Evolutionary conservation across 2,329 filamentous ascomycete genomes (phyloP).

Genomic region (Trichophyton simii): DNA sequence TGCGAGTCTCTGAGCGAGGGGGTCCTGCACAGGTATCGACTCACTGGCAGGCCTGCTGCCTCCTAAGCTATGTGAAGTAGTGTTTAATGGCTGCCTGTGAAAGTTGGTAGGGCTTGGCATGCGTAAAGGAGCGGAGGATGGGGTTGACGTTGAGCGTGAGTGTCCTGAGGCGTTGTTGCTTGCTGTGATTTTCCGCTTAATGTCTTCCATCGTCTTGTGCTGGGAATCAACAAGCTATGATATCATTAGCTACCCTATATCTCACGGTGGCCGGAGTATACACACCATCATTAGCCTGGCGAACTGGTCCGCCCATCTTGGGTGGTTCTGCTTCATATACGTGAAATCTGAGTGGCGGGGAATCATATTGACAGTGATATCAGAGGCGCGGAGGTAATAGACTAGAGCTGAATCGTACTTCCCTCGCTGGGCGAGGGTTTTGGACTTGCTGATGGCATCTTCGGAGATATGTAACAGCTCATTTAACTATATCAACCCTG

Average conservation of each 20-base stretch:
- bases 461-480: slow-evolving; percentile 25
- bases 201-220: slow-evolving; percentile 30
- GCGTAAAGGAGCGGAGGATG: slow-evolving; percentile 7
- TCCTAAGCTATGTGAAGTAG: background rate
- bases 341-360: slow-evolving; percentile 64
- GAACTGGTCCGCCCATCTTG: slow-evolving; percentile 39
- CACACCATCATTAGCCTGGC: slow-evolving; percentile 47
- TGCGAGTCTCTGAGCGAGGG: slow-evolving; percentile 32
- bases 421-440: slow-evolving; percentile 21
- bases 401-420: slow-evolving; percentile 61
- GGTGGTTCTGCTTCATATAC: slow-evolving; percentile 45
- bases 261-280: slow-evolving; percentile 15
- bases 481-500: slow-evolving; percentile 20
- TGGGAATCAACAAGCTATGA: slow-evolving; percentile 20
- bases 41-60: slow-evolving; percentile 5
- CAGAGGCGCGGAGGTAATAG: slow-evolving; percentile 71
- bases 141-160: slow-evolving; percentile 5
- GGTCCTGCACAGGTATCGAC: slow-evolving; percentile 19
- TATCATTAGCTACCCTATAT: slow-evolving; percentile 2
- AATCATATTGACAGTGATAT: slow-evolving; percentile 64
- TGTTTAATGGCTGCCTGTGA: slow-evolving; percentile 15
- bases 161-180: slow-evolving; percentile 23
- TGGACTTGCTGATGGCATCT: slow-evolving; percentile 26
- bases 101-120: slow-evolving; percentile 33
- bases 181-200: slow-evolving; percentile 30